Conservation (phyloP, 768 basidiomycete species). For the Gymnopilus dilepis region DNA sequence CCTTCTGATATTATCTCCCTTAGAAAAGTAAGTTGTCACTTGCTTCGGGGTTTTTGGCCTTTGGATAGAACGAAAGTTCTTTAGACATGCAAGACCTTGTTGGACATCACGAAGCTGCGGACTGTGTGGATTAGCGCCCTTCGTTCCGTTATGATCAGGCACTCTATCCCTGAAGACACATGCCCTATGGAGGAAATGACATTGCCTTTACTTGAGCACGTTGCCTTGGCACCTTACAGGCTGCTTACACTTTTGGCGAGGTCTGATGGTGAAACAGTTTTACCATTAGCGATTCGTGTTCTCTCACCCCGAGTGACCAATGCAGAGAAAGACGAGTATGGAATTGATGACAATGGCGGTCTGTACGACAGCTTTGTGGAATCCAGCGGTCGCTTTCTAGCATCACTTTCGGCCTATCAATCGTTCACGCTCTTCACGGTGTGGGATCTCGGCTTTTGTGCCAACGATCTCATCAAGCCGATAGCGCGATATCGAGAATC, state of each 20-base stretch:
- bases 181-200: neutral
- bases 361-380: neutral
- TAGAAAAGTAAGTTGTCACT: no score
- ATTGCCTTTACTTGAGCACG: neutral
- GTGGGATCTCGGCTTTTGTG: slow-evolving; percentile 12
- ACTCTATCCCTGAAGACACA: neutral
- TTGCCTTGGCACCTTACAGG: neutral
- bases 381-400: slow-evolving; percentile 2
- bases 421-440: neutral
- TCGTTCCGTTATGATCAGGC: no score
- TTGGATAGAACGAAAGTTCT: no score
- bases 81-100: neutral
- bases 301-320: neutral
- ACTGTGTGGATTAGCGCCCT: neutral
- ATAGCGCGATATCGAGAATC: neutral
- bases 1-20: no score
- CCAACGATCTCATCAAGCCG: neutral
- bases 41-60: no score
- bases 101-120: neutral
- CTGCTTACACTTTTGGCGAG: neutral
- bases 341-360: neutral
- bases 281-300: slow-evolving; percentile 1
- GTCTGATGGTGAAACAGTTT: neutral
- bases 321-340: neutral
- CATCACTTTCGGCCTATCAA: neutral